phyloP scores from a whole-genome alignment of 345 rosid species.

The Punica granatum region DNA sequence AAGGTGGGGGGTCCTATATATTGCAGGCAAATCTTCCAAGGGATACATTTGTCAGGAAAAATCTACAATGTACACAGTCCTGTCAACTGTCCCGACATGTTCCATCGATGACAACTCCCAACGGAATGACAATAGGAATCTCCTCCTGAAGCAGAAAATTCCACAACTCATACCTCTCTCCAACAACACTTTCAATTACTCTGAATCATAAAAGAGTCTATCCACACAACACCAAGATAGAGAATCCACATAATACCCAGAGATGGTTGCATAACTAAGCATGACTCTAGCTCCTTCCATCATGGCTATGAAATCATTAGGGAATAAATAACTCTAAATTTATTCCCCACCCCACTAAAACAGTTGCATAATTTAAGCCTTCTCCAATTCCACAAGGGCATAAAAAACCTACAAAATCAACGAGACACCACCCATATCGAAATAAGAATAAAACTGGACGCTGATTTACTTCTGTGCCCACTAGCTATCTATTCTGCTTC shows the following conservation, averaged over 20 bases:
- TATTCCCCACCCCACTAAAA: neutral
- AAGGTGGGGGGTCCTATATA: constrained; percentile 70
- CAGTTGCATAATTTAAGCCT: neutral
- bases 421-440: neutral
- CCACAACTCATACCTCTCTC: neutral
- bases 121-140: neutral
- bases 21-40: constrained; percentile 31
- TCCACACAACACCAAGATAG: neutral
- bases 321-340: neutral
- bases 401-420: neutral
- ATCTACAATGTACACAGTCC: constrained; percentile 78
- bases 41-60: constrained; percentile 72
- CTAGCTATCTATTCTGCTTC: neutral
- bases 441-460: neutral
- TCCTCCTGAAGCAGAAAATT: neutral
- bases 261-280: neutral
- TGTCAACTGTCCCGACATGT: constrained; percentile 47
- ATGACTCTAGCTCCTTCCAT: neutral
- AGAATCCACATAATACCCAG: neutral
- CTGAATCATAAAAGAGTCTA: neutral
- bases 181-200: neutral
- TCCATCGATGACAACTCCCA: constrained; percentile 2
- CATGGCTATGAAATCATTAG: neutral
- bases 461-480: neutral
- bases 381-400: neutral